Evolutionary conservation across 345 rosid species (phyloP), one percentile per base, ranked within the genome.

Genomic region (Rhodamnia rubescens): DNA sequence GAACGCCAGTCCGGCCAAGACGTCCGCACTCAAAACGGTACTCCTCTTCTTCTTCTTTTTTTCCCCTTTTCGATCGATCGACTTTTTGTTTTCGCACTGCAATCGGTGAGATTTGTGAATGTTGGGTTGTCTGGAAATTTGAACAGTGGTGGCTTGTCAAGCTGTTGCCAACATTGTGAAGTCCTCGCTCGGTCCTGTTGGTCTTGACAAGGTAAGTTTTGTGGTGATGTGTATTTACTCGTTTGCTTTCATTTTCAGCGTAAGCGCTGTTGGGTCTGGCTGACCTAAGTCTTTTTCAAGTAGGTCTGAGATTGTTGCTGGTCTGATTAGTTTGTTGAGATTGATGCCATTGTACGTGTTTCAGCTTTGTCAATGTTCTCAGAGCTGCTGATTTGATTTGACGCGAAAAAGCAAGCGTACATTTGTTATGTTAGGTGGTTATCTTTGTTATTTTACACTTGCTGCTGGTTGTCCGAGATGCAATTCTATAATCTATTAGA

Each of bases 1-100:
- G 99, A 96, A 4, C 96, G 99, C 52, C 99, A 95, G 78, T 92
- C 94, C 55, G 99, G 99, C 85, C 98, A 94, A 87, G 99, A 97
- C 90, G 99, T 97, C 84, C 99, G 99, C 64, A 94, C 98, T 44
- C 99, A 96, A 87, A 97, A 97, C 53, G 98, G 98, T 97, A 91
- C 58, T 42, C 3, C 32, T 40, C 24, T 42, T 42, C 44, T 42
- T 42, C 42, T 50, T 53, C n/a, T 36, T 36, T 36, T 36, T 36
- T 3, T 29, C 26, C 42, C 83, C 44, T 42, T 36, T 36, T 36
- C 40, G 40, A 36, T 36, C 40, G 40, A 42, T 42, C 44, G 44
- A 42, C 44, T 42, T 42, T 42, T 42, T 42, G 44, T 42, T 42
- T 42, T 22, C 53, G 3, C 29, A 20, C 42, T 15, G 44, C 22